These are phyloP conservation scores for Funneliformis caledonium DNA, from an alignment of 371 early-diverging fungal species.

Conservation along the genomic window DNA sequence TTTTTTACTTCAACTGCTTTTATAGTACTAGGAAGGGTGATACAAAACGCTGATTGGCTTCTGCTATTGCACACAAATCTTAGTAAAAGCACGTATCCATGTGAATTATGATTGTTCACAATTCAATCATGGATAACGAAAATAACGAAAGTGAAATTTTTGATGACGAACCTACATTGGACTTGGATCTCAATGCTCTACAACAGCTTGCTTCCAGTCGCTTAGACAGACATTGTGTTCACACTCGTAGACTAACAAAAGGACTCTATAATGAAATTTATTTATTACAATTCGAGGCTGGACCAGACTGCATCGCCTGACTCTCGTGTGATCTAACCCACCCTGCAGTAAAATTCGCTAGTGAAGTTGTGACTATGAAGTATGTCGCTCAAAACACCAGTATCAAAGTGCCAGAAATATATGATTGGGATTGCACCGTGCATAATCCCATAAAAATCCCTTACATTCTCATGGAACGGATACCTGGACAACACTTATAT, in stretches of 20 bases:
- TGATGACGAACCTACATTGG: too few relatives aligned
- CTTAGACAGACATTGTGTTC: conserved; percentile 12
- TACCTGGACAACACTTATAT: conserved; percentile 16
- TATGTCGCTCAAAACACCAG: conserved; percentile 9
- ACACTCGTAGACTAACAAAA: neutral
- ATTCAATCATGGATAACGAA: neutral
- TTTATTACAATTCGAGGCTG: conserved; percentile 11
- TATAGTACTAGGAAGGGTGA: too few relatives aligned
- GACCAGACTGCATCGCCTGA: conserved; percentile 13
- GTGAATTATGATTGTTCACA: too few relatives aligned
- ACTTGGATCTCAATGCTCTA: too few relatives aligned
- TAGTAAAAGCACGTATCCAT: too few relatives aligned
- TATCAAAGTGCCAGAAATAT: conserved; percentile 1
- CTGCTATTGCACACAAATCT: too few relatives aligned
- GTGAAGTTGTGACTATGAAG: conserved; percentile 7
- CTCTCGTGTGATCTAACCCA: neutral
- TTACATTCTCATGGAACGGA: conserved; percentile 17
- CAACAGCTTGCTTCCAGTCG: conserved; percentile 9
- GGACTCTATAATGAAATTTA: conserved; percentile 19
- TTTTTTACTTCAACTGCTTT: too few relatives aligned
- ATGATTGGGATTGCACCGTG: neutral
- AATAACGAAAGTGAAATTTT: too few relatives aligned
- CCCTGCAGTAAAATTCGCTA: neutral
- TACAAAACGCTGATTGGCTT: too few relatives aligned
- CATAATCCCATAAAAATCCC: neutral